Percentiles rank a stretch among this genome's conserved stretches.
Evolutionary conservation across 2,329 filamentous ascomycete species (phyloP).

Genomic region (Cordyceps tenuipes): DNA sequence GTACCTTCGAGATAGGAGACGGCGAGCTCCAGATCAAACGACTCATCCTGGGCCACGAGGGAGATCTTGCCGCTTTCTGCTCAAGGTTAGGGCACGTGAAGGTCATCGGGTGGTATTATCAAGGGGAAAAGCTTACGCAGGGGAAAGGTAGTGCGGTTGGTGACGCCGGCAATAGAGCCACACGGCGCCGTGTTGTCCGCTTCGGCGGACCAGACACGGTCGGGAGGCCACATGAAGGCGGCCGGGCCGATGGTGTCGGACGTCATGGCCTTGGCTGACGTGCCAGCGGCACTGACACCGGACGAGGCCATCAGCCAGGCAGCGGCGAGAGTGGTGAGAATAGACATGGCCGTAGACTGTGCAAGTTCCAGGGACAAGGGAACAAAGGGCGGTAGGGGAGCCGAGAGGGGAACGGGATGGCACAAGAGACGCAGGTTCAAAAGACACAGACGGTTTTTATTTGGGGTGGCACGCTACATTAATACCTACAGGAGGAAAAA

Average conservation of each 20-base stretch:
- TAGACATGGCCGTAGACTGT: constrained; percentile 13
- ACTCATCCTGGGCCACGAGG: constrained; percentile 48
- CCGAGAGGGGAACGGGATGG: background rate
- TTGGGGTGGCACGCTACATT: background rate
- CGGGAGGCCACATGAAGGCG: constrained; percentile 52
- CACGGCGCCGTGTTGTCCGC: constrained; percentile 51
- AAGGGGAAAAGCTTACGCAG: constrained; percentile 30
- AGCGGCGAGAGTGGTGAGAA: constrained; percentile 14
- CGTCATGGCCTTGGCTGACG: constrained; percentile 4
- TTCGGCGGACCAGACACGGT: constrained; percentile 45
- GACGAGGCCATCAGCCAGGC: constrained; percentile 1
- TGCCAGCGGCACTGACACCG: constrained; percentile 8
- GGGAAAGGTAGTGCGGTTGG: constrained; percentile 48
- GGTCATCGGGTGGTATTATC: no score
- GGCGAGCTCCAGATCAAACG: constrained; percentile 44
- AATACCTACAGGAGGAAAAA: background rate
- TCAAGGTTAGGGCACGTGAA: no score
- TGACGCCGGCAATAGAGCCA: constrained; percentile 39
- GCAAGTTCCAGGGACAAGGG: background rate
- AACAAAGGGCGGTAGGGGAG: background rate
- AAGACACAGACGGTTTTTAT: background rate
- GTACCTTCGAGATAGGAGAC: constrained; percentile 44
- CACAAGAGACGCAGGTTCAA: background rate
- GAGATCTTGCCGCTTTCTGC: constrained; percentile 46
- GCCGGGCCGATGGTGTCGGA: constrained; percentile 41